These are phyloP conservation scores for Citrus hindsii DNA, from an alignment of 345 rosid genomes.

Conservation along the genomic window DNA sequence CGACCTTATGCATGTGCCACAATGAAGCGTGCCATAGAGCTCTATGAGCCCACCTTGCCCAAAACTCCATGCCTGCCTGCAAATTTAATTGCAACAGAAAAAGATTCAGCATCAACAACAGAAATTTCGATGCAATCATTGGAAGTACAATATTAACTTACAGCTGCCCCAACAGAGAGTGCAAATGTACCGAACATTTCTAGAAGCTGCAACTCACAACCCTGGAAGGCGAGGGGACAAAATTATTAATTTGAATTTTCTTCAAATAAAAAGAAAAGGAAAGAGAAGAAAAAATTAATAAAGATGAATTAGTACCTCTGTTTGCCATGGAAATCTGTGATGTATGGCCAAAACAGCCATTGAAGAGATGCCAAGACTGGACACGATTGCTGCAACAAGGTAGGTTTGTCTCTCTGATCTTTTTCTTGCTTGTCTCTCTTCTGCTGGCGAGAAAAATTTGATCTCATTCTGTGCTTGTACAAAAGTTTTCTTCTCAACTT, in stretches of 20 bases:
- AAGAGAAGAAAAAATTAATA: background rate
- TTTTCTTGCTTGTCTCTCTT: conserved; percentile 43
- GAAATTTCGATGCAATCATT: no score
- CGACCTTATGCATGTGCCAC: conserved; percentile 75
- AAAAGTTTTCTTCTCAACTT: background rate
- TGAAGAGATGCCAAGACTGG: conserved; percentile 53
- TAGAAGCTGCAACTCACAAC: conserved; percentile 35
- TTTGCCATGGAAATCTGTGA: conserved; percentile 62
- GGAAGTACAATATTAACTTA: conserved; percentile 21
- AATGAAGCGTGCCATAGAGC: conserved; percentile 69
- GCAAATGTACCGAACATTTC: conserved; percentile 62
- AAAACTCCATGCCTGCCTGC: conserved; percentile 71
- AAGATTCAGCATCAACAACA: background rate
- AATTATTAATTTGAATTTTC: background rate
- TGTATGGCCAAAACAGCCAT: conserved; percentile 54
- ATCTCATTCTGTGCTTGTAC: background rate
- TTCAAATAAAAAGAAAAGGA: background rate
- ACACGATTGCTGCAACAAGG: conserved; percentile 59
- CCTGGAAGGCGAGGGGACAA: conserved; percentile 22
- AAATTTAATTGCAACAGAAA: background rate
- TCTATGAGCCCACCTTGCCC: conserved; percentile 81
- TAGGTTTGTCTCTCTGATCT: conserved; percentile 43
- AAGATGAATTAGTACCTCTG: conserved; percentile 35
- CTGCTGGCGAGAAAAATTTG: conserved; percentile 14
- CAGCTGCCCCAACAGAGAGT: conserved; percentile 60